Conservation (phyloP, 495 filamentous ascomycete genomes). For the Daldinia decipiens region DNA sequence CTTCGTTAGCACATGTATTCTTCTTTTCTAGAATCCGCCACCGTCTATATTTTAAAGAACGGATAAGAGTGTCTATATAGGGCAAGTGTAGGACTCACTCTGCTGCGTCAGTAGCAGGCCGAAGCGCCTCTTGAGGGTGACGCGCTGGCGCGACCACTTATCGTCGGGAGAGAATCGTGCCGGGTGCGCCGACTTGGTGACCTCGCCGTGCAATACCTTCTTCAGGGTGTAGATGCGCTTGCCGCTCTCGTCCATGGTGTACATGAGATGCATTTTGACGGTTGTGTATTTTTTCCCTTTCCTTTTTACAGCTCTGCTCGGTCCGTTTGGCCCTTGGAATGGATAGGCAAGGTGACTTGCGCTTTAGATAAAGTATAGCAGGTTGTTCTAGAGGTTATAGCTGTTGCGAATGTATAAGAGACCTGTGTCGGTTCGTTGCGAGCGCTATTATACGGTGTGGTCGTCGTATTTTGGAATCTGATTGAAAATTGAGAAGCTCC, state of each 20-base stretch:
- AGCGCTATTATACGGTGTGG: neutral
- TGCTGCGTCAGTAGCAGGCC: conserved; percentile 86
- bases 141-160: conserved; percentile 94
- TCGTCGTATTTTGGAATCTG: neutral
- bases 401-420: neutral
- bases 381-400: neutral
- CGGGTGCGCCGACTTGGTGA: conserved; percentile 95
- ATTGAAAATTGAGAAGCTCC: conserved; percentile 15
- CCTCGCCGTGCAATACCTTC: conserved; percentile 78
- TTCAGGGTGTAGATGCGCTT: conserved; percentile 91
- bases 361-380: neutral
- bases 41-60: conserved; percentile 1
- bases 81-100: conserved; percentile 60
- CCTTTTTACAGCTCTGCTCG: neutral
- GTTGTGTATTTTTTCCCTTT: conserved; percentile 3
- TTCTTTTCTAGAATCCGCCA: neutral
- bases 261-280: conserved; percentile 85
- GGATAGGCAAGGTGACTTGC: neutral
- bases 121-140: conserved; percentile 92
- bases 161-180: conserved; percentile 97
- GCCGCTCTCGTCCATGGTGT: conserved; percentile 78
- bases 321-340: neutral
- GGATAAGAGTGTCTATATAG: too few relatives aligned
- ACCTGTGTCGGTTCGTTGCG: neutral
- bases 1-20: conserved; percentile 9